These are phyloP conservation scores for Obelidium mucronatum DNA, from an alignment of 192 early-diverging fungal species.

Conservation along the genomic window DNA sequence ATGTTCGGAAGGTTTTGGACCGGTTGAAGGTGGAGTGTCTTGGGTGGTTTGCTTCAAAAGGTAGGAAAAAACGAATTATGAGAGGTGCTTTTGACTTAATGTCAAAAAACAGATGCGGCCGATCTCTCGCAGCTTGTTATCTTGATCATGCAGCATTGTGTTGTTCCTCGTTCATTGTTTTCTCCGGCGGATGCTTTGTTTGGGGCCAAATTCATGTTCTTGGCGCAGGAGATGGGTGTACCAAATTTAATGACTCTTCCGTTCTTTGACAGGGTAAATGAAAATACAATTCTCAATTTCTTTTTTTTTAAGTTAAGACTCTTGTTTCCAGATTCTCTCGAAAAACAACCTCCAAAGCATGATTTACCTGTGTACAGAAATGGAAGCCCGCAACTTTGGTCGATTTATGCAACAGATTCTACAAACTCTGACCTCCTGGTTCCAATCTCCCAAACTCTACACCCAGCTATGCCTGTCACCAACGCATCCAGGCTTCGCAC, in stretches of 20 bases:
- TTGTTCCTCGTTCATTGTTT: slow-evolving; percentile 70
- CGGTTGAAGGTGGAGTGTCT: slow-evolving; percentile 41
- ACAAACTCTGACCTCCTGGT: slow-evolving; percentile 63
- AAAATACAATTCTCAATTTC: background rate
- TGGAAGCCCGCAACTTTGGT: slow-evolving; percentile 77
- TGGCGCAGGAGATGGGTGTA: slow-evolving; percentile 75
- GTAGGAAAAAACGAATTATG: background rate
- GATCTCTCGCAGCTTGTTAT: slow-evolving; percentile 30
- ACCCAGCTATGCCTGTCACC: slow-evolving; percentile 60
- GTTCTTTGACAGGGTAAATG: slow-evolving; percentile 70
- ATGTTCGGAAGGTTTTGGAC: slow-evolving; percentile 43
- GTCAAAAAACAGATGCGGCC: background rate
- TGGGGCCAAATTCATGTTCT: slow-evolving; percentile 74
- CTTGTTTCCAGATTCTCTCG: slow-evolving; percentile 41
- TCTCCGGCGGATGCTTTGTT: slow-evolving; percentile 77
- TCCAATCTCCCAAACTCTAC: slow-evolving; percentile 58
- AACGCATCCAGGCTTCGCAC: slow-evolving; percentile 73
- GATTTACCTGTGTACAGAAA: slow-evolving; percentile 70
- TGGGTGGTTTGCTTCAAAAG: slow-evolving; percentile 43
- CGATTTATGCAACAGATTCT: slow-evolving; percentile 70
- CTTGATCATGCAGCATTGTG: slow-evolving; percentile 72
- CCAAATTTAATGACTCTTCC: slow-evolving; percentile 74
- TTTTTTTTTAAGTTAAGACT: background rate
- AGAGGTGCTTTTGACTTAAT: background rate
- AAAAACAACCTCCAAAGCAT: slow-evolving; percentile 55